Conservation (phyloP, 176 grass and related monocot species). For the Themeda triandra region DNA sequence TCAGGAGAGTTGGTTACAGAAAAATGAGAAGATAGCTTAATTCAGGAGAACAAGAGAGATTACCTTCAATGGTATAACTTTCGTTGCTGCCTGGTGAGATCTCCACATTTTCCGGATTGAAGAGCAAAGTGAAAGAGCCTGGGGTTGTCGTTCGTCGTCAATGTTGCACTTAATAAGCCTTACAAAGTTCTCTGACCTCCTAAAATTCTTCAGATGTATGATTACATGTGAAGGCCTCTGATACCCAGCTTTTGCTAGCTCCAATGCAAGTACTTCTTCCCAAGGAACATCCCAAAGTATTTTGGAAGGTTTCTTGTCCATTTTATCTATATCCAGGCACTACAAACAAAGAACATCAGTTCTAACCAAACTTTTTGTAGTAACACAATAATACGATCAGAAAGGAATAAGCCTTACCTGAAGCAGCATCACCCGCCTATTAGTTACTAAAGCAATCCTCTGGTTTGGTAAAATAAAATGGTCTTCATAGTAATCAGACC, state of each 20-base stretch:
- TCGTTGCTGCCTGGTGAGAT: slow-evolving; percentile 62
- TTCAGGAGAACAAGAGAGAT: background rate
- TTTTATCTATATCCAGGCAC: slow-evolving; percentile 81
- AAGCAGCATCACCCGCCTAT: slow-evolving; percentile 87
- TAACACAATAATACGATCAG: slow-evolving; percentile 15
- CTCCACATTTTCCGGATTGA: slow-evolving; percentile 91
- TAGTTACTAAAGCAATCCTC: slow-evolving; percentile 79
- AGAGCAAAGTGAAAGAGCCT: slow-evolving; percentile 73
- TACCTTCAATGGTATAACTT: slow-evolving; percentile 75
- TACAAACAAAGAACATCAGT: slow-evolving; percentile 19
- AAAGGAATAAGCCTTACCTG: slow-evolving; percentile 53
- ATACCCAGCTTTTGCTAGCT: slow-evolving; percentile 87
- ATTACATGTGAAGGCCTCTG: slow-evolving; percentile 81
- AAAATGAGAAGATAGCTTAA: background rate
- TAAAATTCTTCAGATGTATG: slow-evolving; percentile 91
- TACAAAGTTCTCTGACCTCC: slow-evolving; percentile 77
- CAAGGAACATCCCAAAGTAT: slow-evolving; percentile 96
- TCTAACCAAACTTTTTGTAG: slow-evolving; percentile 10
- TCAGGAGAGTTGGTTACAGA: background rate
- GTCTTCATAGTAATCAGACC: slow-evolving; percentile 97
- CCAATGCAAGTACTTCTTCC: slow-evolving; percentile 88
- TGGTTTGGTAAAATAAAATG: slow-evolving; percentile 78
- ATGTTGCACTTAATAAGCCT: slow-evolving; percentile 72
- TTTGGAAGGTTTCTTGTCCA: slow-evolving; percentile 91
- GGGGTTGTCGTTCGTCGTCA: slow-evolving; percentile 57